Conservation (phyloP, 805 yeast species). For the Cyberlindnera americana region DNA sequence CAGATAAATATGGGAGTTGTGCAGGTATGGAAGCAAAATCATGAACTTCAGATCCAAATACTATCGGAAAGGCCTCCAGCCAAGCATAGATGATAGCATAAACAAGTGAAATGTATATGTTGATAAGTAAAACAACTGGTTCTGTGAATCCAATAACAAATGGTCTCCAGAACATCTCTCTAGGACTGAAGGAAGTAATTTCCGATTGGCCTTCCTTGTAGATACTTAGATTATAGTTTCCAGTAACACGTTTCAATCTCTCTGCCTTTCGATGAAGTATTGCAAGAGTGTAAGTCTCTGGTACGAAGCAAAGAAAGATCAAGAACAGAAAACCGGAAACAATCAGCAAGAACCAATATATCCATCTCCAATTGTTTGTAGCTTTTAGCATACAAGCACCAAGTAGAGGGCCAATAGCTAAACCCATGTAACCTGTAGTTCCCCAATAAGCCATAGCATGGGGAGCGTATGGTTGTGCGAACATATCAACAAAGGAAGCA, state of each 20-base stretch:
- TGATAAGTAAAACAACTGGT: slow-evolving; percentile 53
- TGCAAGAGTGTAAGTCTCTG: slow-evolving; percentile 47
- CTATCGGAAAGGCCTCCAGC: slow-evolving; percentile 62
- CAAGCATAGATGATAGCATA: slow-evolving; percentile 53
- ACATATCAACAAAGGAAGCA: slow-evolving; percentile 51
- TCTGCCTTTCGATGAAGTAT: slow-evolving; percentile 45
- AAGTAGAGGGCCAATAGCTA: slow-evolving; percentile 52
- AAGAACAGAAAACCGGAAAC: slow-evolving; percentile 37
- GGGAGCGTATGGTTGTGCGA: slow-evolving; percentile 40
- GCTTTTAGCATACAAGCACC: slow-evolving; percentile 47
- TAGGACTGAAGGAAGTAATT: slow-evolving; percentile 17
- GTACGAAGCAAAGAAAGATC: slow-evolving; percentile 38
- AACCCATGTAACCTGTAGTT: slow-evolving; percentile 51
- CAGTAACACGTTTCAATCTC: slow-evolving; percentile 47
- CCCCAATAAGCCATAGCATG: slow-evolving; percentile 50
- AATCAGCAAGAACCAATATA: slow-evolving; percentile 49
- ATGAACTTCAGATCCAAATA: slow-evolving; percentile 41
- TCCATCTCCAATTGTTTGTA: slow-evolving; percentile 49
- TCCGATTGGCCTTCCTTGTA: slow-evolving; percentile 27
- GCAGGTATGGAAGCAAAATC: slow-evolving; percentile 44
- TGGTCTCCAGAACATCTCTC: slow-evolving; percentile 45
- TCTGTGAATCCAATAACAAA: slow-evolving; percentile 45
- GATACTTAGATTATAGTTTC: slow-evolving; percentile 42
- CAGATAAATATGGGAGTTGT: slow-evolving; percentile 46
- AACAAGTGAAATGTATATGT: slow-evolving; percentile 47